Base-by-base conservation (phyloP, 257 asterid species). In the Ehretia macrophylla region DNA sequence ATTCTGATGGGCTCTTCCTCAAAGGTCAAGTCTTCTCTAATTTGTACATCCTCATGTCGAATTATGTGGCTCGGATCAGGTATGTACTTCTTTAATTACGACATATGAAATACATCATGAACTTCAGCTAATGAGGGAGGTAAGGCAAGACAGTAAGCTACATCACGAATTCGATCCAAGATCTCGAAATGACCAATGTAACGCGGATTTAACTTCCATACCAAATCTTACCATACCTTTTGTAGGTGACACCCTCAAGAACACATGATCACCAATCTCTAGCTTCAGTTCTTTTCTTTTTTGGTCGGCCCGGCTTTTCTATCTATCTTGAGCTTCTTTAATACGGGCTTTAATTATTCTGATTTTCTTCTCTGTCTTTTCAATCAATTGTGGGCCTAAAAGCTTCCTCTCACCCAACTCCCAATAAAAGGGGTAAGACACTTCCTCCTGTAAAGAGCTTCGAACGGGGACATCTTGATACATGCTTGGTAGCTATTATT, bases 81-180 rank as follows among this genome's bases (percentile, higher is more conserved):
- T 11, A 52, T 12, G 38, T 52, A 18, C 57, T 22, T 20, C 4
- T 16, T 23, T 1, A 52, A n/a, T 12, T 52, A 22, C 8, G 35
- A 52, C 4, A 52, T 16, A 52, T 52, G 57, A 22, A 52, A 52
- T 1, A 52, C 37, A 52, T 52, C 17, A 52, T 52, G 57, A 9
- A 52, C 17, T 12, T 12, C 8, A 18, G 32, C 1, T 10, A 52
- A 22, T 12, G n/a, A 9, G 4, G 57, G 57, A 19, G 57, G 57
- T 52, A 52, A 20, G 1, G 11, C 57, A 11, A 52, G 13, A 1
- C 32, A n/a, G 17, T 18, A 52, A 6, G 37, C 57, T 4, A 52
- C 11, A 11, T 8, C 5, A 2, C 57, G 1, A 52, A 52, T n/a
- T 19, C 37, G n/a, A 8, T 52, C 32, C 8, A 52, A 3, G 8